Conservation (phyloP, 805 yeast species). For the Barnettozyma siamensis region DNA sequence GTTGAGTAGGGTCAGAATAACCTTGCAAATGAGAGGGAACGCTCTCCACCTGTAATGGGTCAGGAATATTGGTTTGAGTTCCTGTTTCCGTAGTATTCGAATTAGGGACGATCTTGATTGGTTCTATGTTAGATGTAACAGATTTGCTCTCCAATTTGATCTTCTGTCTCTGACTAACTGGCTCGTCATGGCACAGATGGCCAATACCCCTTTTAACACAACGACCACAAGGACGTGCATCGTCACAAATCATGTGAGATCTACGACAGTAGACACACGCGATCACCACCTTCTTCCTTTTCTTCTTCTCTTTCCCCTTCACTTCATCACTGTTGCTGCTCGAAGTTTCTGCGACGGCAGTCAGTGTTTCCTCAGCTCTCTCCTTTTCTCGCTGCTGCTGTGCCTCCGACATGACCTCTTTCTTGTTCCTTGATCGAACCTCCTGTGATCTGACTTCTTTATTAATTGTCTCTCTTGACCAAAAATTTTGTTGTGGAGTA, state of each 20-base stretch:
- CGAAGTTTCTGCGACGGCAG: neutral
- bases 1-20: constrained; percentile 8
- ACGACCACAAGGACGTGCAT: constrained; percentile 68
- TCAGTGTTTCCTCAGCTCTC: too few relatives aligned
- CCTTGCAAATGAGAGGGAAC: constrained; percentile 20
- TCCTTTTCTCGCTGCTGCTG: too few relatives aligned
- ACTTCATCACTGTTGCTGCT: neutral
- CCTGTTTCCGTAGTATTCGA: neutral
- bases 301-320: constrained; percentile 27
- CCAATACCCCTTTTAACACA: constrained; percentile 86
- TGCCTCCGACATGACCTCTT: too few relatives aligned
- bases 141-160: constrained; percentile 16
- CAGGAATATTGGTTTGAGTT: neutral
- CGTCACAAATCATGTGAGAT: constrained; percentile 92
- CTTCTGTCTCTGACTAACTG: constrained; percentile 21
- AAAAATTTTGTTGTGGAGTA: neutral
- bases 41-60: constrained; percentile 10
- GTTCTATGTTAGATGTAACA: neutral
- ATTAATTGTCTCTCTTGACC: too few relatives aligned
- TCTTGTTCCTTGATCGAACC: too few relatives aligned
- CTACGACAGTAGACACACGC: constrained; percentile 92
- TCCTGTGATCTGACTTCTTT: too few relatives aligned
- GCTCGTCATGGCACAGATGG: constrained; percentile 55
- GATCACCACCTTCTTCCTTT: constrained; percentile 35
- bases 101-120: neutral